A percentile compares a stretch with the other conserved stretches of the same genome.
phyloP scores from a whole-genome alignment of 2,329 filamentous ascomycete species.

The Hypoxylon sp. region DNA sequence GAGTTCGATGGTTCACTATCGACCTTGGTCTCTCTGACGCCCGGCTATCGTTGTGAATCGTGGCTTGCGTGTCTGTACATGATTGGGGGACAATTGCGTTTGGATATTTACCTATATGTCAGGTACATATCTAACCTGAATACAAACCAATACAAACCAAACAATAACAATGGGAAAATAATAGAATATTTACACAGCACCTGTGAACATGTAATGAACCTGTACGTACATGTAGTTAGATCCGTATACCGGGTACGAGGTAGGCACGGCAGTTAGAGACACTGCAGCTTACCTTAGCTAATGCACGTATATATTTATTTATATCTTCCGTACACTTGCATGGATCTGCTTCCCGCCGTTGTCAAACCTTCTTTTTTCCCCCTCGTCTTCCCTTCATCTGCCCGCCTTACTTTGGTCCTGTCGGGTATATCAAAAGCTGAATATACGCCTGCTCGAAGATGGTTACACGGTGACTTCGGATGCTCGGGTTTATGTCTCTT shows the following conservation, averaged over 20 bases:
- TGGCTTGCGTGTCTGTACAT: not conserved
- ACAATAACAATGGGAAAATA: too few species aligned
- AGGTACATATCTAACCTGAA: too few species aligned
- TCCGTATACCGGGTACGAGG: too few species aligned
- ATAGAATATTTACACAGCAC: too few species aligned
- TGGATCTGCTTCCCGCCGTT: not conserved
- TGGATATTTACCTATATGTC: constrained; percentile 2
- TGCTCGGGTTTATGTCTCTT: constrained; percentile 9
- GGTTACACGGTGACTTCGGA: not conserved
- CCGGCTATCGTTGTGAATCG: not conserved
- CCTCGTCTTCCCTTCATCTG: not conserved
- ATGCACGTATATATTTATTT: not conserved
- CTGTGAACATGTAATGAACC: too few species aligned
- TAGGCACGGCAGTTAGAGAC: too few species aligned
- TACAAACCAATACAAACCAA: too few species aligned
- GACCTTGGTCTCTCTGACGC: not conserved
- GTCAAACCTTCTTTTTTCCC: not conserved
- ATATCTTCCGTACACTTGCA: not conserved
- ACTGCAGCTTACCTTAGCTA: not conserved
- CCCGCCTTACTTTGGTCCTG: not conserved
- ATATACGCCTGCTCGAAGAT: constrained; percentile 12
- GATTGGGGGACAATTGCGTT: constrained; percentile 13
- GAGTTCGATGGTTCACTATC: not conserved
- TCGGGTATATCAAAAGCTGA: not conserved
- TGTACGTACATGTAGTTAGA: too few species aligned